phyloP scores from a whole-genome alignment of 441 rosid species.

The Adansonia grandidieri region DNA sequence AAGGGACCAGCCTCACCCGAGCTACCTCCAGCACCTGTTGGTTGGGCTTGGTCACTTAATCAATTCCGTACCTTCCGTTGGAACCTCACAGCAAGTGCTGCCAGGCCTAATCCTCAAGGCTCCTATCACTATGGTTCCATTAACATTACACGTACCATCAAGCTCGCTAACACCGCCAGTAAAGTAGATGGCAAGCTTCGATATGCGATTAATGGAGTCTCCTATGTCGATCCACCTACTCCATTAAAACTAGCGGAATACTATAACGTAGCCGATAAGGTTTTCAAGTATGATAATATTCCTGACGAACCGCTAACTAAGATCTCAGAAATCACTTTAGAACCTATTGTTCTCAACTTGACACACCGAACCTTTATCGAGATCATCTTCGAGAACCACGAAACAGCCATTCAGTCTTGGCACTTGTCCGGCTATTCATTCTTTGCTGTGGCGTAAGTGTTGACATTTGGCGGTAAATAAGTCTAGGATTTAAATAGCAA shows the following conservation, averaged over 20 bases:
- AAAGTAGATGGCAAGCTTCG: conserved; percentile 54
- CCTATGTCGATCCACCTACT: conserved; percentile 55
- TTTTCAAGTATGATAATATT: conserved; percentile 62
- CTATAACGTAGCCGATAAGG: conserved; percentile 47
- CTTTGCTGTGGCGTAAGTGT: conserved; percentile 67
- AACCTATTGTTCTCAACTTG: conserved; percentile 53
- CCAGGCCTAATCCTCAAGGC: conserved; percentile 85
- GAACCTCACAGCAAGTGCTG: conserved; percentile 82
- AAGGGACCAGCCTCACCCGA: conserved; percentile 45
- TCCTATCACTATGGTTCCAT: conserved; percentile 76
- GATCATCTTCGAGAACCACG: conserved; percentile 67
- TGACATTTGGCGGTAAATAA: too few species aligned
- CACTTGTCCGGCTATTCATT: conserved; percentile 70
- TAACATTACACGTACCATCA: conserved; percentile 70
- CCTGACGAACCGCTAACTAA: conserved; percentile 48
- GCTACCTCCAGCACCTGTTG: conserved; percentile 56
- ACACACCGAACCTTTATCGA: conserved; percentile 68
- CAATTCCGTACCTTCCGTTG: conserved; percentile 77
- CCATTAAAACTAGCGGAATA: conserved; percentile 79
- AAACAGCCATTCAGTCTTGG: conserved; percentile 61
- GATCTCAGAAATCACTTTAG: conserved; percentile 19
- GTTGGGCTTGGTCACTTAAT: conserved; percentile 83
- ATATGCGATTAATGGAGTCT: conserved; percentile 67
- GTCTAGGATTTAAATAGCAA: too few species aligned
- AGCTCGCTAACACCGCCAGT: conserved; percentile 44